These are phyloP conservation scores for Dothistroma septosporum DNA, from an alignment of 2,329 filamentous ascomycete genomes.

Conservation along the genomic window DNA sequence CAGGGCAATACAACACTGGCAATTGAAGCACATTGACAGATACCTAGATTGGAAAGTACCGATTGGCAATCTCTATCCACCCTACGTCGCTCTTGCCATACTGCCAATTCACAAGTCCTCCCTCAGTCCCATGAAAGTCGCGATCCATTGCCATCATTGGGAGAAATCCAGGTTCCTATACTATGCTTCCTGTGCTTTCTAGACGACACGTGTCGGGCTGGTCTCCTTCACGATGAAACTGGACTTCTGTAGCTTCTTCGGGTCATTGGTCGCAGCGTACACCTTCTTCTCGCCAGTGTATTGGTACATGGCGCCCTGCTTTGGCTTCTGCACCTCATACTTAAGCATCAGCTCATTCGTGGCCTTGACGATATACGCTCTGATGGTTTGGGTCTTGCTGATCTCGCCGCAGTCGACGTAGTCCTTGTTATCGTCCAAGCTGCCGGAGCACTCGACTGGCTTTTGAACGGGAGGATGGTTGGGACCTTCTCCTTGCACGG, in stretches of 20 bases:
- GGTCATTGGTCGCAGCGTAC: conserved; percentile 20
- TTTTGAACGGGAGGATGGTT: conserved; percentile 19
- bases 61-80: too few species aligned
- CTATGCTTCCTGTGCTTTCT: not conserved
- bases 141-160: too few species aligned
- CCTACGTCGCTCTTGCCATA: too few species aligned
- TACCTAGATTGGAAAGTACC: too few species aligned
- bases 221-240: conserved; percentile 20
- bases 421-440: conserved; percentile 14
- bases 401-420: conserved; percentile 24
- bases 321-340: conserved; percentile 16
- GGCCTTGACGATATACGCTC: conserved; percentile 22
- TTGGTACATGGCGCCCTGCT: conserved; percentile 6
- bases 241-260: conserved; percentile 18
- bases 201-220: conserved; percentile 14
- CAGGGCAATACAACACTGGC: too few species aligned
- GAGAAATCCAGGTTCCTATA: too few species aligned
- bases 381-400: conserved; percentile 15
- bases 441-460: conserved; percentile 20
- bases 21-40: too few species aligned
- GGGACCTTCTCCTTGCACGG: conserved; percentile 11
- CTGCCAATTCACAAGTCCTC: too few species aligned
- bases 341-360: conserved; percentile 21
- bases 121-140: too few species aligned
- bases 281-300: conserved; percentile 24